Evolutionary conservation across 164 flowering plant genomes (phyloP).

Genomic region (Paratinospora sagittata): DNA sequence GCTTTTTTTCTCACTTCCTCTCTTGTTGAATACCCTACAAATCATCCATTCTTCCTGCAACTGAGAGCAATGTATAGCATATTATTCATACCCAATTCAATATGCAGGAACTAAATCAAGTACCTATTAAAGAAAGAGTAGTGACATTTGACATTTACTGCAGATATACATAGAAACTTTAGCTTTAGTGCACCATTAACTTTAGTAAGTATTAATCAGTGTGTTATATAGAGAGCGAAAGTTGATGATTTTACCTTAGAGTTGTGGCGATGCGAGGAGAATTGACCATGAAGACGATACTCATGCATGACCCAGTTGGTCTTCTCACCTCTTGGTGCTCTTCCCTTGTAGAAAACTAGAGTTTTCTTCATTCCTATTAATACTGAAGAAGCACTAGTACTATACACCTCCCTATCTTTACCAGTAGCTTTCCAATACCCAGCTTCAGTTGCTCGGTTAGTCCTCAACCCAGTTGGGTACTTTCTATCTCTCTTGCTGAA

Average conservation of each 20-base stretch:
- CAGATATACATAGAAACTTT: too few species aligned
- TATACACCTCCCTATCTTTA: constrained; percentile 59
- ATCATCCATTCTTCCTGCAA: constrained; percentile 79
- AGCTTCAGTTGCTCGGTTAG: constrained; percentile 26
- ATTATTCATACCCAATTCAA: too few species aligned
- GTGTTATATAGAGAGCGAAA: too few species aligned
- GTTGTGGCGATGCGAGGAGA: constrained; percentile 55
- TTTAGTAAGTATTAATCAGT: too few species aligned
- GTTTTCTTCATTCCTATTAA: background rate
- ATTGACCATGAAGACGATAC: constrained; percentile 39
- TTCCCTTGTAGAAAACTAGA: background rate
- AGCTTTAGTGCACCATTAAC: too few species aligned
- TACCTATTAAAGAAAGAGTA: too few species aligned
- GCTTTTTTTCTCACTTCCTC: constrained; percentile 44
- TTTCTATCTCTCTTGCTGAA: background rate
- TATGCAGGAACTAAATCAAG: too few species aligned
- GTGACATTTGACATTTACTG: background rate
- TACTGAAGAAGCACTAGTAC: constrained; percentile 21
- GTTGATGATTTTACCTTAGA: constrained; percentile 39
- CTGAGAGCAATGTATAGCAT: too few species aligned
- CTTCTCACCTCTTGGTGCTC: background rate
- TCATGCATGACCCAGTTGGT: background rate
- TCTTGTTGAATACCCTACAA: constrained; percentile 64
- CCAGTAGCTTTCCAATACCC: constrained; percentile 69
- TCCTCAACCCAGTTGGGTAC: background rate